These are phyloP conservation scores for Plasmodium cynomolgi DNA, from an alignment of 169 alveolate species.

Conservation along the genomic window DNA sequence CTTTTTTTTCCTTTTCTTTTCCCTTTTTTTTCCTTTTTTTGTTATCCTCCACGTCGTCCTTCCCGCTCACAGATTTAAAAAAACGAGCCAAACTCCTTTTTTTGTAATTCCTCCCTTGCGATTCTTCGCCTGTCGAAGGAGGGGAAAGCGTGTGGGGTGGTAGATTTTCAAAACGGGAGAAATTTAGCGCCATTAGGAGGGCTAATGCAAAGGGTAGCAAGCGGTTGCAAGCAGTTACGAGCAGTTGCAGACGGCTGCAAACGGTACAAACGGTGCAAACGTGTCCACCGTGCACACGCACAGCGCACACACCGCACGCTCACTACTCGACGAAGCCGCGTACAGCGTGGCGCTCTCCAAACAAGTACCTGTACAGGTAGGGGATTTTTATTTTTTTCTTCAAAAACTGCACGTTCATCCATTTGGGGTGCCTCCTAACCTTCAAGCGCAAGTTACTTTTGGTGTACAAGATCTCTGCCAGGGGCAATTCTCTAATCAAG, in stretches of 20 bases:
- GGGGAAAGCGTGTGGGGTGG: not conserved
- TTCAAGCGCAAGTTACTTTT: constrained; percentile 79
- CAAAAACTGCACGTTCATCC: constrained; percentile 77
- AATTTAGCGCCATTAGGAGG: not conserved
- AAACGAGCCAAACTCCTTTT: constrained; percentile 69
- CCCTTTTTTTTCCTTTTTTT: not conserved
- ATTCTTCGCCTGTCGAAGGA: constrained; percentile 44
- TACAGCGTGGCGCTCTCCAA: not conserved
- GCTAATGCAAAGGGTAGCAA: not conserved
- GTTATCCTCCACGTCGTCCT: not conserved
- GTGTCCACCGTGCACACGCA: not conserved
- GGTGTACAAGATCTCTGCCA: constrained; percentile 79
- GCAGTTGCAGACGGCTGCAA: not conserved
- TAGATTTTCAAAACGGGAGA: not conserved
- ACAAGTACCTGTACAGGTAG: constrained; percentile 69
- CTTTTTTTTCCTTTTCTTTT: not conserved
- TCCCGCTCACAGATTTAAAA: constrained; percentile 33
- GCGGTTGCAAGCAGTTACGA: not conserved
- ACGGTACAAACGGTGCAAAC: not conserved
- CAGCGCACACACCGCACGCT: not conserved
- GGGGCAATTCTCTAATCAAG: constrained; percentile 77
- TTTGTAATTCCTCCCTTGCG: constrained; percentile 67
- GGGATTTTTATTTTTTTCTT: constrained; percentile 62
- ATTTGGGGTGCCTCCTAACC: constrained; percentile 83
- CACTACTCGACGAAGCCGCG: not conserved